A percentile compares a stretch with the other conserved stretches of the same genome.
Evolutionary conservation across 257 asterid genomes (phyloP).

Genomic region (Jaltomata sinuosa): DNA sequence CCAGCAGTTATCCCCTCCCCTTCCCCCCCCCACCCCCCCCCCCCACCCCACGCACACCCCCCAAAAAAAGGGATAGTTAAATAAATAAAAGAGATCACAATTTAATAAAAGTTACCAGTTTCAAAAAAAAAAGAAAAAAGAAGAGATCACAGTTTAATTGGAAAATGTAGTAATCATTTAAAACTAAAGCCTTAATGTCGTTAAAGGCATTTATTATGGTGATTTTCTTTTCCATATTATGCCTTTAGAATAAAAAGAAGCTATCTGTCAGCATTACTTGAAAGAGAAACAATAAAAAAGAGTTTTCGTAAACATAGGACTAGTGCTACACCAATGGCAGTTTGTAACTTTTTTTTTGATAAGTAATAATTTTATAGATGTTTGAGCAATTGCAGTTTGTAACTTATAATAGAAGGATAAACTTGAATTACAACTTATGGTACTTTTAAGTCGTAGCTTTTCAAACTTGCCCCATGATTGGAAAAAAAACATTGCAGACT

Average conservation of each 20-base stretch:
- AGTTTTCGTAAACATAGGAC: neutral
- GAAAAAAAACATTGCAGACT: neutral
- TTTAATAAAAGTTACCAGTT: no score
- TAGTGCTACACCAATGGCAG: neutral
- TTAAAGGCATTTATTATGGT: neutral
- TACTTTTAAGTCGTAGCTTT: neutral
- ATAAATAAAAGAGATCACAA: neutral
- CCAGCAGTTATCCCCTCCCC: neutral
- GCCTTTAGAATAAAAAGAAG: neutral
- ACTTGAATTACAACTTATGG: neutral
- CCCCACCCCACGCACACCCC: neutral
- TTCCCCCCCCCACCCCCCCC: no score
- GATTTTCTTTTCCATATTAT: neutral
- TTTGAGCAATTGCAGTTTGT: neutral
- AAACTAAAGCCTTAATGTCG: neutral
- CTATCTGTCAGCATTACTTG: neutral
- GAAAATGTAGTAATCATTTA: neutral
- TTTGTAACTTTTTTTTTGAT: neutral
- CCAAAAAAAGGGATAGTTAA: neutral
- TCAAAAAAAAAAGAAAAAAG: neutral
- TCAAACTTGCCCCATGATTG: neutral
- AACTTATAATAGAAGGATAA: neutral
- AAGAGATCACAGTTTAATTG: neutral
- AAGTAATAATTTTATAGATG: neutral
- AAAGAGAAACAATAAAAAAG: neutral